phyloP scores from a whole-genome alignment of 202 grass and related monocot genomes.

The Zizania palustris region DNA sequence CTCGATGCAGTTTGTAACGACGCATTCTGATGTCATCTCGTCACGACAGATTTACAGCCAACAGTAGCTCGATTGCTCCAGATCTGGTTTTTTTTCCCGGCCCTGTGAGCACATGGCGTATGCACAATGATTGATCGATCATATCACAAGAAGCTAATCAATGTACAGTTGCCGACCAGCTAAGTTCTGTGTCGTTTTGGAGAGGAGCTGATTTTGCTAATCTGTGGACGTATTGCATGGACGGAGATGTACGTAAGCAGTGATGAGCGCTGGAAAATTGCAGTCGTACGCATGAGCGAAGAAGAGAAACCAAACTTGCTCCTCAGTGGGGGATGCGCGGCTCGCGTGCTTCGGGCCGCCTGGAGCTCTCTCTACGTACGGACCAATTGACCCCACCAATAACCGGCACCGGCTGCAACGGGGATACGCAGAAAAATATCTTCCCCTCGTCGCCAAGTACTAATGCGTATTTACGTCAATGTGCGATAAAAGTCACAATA shows the following conservation, averaged over 20 bases:
- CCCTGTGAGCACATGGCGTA: too few species aligned
- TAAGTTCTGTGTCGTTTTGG: not conserved
- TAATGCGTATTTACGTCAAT: not conserved
- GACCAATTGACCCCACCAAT: not conserved
- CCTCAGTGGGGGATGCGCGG: conserved; percentile 10
- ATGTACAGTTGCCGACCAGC: not conserved
- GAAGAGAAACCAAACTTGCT: conserved; percentile 27
- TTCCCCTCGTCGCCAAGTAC: not conserved
- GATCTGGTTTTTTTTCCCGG: too few species aligned
- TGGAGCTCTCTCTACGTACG: not conserved
- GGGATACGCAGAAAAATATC: too few species aligned
- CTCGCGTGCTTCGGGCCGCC: conserved; percentile 5
- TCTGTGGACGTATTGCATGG: not conserved
- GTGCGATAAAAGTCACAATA: too few species aligned
- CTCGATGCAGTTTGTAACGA: not conserved
- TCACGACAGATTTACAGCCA: too few species aligned
- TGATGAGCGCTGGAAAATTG: conserved; percentile 26
- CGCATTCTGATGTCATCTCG: too few species aligned
- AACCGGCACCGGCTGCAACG: too few species aligned
- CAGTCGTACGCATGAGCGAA: not conserved
- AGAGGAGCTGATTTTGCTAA: not conserved
- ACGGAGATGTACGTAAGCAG: conserved; percentile 46
- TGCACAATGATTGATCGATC: not conserved
- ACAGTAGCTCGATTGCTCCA: too few species aligned
- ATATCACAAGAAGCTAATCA: not conserved